A percentile compares a stretch with the other conserved stretches of the same genome.
These are phyloP conservation scores for Suhomyces anneliseae DNA, from an alignment of 1,139 yeast species.

Conservation along the genomic window DNA sequence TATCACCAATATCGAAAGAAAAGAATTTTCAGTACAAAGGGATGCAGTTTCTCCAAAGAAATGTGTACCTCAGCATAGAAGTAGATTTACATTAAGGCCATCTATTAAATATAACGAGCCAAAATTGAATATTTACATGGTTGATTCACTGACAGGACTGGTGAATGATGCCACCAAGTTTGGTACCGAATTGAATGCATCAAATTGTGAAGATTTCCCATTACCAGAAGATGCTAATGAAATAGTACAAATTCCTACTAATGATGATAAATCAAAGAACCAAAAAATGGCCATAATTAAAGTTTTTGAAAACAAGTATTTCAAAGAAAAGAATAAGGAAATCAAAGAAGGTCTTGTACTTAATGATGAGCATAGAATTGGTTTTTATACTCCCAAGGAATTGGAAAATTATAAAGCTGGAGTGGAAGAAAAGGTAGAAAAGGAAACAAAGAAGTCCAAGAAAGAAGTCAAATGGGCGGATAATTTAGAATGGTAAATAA, in stretches of 20 bases:
- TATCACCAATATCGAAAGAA: constrained; percentile 22
- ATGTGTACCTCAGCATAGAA: constrained; percentile 45
- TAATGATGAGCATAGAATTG: constrained; percentile 14
- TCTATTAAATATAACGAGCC: constrained; percentile 36
- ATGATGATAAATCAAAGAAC: constrained; percentile 27
- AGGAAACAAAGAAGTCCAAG: constrained; percentile 1
- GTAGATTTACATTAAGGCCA: constrained; percentile 32
- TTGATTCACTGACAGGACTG: constrained; percentile 67
- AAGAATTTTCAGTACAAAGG: constrained; percentile 14
- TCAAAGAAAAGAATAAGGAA: constrained; percentile 1
- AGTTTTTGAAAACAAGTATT: constrained; percentile 34
- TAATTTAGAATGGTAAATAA: constrained; percentile 13
- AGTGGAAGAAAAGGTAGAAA: not conserved
- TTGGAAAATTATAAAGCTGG: constrained; percentile 22
- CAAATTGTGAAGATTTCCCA: constrained; percentile 63
- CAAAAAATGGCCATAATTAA: constrained; percentile 54
- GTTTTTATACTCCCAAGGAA: constrained; percentile 35
- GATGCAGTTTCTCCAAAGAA: constrained; percentile 32
- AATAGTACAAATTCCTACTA: constrained; percentile 67
- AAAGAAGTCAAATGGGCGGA: constrained; percentile 14
- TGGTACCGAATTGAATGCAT: constrained; percentile 73
- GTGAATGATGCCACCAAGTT: constrained; percentile 70
- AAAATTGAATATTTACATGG: constrained; percentile 48
- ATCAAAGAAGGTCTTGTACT: not conserved
- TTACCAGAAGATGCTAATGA: constrained; percentile 60